Conservation (phyloP, 768 basidiomycete species). For the Hysterangium stoloniferum region DNA sequence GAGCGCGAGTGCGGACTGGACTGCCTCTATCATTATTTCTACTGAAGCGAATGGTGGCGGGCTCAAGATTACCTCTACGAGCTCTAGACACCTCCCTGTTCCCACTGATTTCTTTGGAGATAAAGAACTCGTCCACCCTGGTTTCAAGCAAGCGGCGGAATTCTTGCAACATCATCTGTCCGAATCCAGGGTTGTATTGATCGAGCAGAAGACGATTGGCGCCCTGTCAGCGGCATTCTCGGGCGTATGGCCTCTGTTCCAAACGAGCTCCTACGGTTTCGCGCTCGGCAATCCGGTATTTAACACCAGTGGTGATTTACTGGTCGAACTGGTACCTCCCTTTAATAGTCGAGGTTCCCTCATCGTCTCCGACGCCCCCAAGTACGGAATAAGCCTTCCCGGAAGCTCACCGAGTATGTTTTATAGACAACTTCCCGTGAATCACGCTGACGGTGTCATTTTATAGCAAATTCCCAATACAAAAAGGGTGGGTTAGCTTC, state of each 20-base stretch:
- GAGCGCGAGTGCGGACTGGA: slow-evolving; percentile 20
- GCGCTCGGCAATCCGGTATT: slow-evolving; percentile 25
- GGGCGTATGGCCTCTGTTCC: slow-evolving; percentile 22
- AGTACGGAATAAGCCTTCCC: too few relatives aligned
- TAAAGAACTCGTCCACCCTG: neutral
- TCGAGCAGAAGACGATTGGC: slow-evolving; percentile 16
- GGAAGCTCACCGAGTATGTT: too few relatives aligned
- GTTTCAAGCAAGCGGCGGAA: slow-evolving; percentile 16
- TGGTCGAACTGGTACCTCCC: slow-evolving; percentile 24
- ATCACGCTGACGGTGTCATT: too few relatives aligned
- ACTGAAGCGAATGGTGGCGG: slow-evolving; percentile 16
- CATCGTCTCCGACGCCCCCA: too few relatives aligned
- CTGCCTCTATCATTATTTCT: slow-evolving; percentile 14
- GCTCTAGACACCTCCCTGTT: too few relatives aligned
- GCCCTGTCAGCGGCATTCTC: slow-evolving; percentile 21
- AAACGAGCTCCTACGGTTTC: slow-evolving; percentile 19
- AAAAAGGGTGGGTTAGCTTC: too few relatives aligned
- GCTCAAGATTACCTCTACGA: slow-evolving; percentile 17
- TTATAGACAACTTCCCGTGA: too few relatives aligned
- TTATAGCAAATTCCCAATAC: too few relatives aligned
- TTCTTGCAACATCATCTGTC: slow-evolving; percentile 20
- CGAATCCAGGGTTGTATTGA: slow-evolving; percentile 17
- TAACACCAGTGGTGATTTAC: slow-evolving; percentile 23
- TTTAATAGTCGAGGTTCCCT: slow-evolving; percentile 1
- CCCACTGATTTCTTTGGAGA: slow-evolving; percentile 11